Conservation (phyloP, 2,329 filamentous ascomycete species). For the Venturia nashicola region DNA sequence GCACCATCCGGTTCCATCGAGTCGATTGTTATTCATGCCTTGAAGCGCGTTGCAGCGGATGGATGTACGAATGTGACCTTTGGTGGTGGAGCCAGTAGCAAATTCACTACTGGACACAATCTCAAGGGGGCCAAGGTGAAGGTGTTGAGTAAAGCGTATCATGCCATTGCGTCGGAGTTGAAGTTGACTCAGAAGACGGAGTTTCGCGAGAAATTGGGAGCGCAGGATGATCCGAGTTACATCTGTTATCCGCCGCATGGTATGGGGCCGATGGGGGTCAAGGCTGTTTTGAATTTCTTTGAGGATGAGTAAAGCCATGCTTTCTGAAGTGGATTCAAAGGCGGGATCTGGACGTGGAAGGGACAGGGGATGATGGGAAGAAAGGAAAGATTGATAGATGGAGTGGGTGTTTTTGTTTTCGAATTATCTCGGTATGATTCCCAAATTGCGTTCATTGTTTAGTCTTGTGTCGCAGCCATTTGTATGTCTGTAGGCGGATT, state of each 20-base stretch:
- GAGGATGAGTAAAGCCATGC: constrained; percentile 45
- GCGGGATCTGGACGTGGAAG: not conserved
- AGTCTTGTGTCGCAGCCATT: not conserved
- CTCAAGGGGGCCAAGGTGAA: constrained; percentile 68
- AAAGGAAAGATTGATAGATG: not conserved
- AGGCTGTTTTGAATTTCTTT: constrained; percentile 84
- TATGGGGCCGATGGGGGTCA: constrained; percentile 66
- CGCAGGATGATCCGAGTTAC: constrained; percentile 70
- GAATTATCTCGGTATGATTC: not conserved
- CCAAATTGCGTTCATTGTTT: not conserved
- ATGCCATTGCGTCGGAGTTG: constrained; percentile 68
- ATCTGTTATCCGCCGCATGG: constrained; percentile 84
- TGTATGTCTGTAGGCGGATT: not conserved
- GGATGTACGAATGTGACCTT: constrained; percentile 67
- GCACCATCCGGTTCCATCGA: constrained; percentile 83
- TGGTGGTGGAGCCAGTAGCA: constrained; percentile 65
- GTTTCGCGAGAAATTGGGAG: constrained; percentile 84
- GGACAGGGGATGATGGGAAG: no score
- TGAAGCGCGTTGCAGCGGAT: constrained; percentile 46
- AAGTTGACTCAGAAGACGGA: constrained; percentile 74
- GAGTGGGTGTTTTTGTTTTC: not conserved
- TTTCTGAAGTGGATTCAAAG: not conserved
- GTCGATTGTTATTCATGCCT: constrained; percentile 60
- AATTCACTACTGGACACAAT: constrained; percentile 68
- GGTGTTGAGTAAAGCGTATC: constrained; percentile 73